Base-by-base conservation (phyloP, 2,329 filamentous ascomycete genomes). In the Coleophoma eucalyptorum region DNA sequence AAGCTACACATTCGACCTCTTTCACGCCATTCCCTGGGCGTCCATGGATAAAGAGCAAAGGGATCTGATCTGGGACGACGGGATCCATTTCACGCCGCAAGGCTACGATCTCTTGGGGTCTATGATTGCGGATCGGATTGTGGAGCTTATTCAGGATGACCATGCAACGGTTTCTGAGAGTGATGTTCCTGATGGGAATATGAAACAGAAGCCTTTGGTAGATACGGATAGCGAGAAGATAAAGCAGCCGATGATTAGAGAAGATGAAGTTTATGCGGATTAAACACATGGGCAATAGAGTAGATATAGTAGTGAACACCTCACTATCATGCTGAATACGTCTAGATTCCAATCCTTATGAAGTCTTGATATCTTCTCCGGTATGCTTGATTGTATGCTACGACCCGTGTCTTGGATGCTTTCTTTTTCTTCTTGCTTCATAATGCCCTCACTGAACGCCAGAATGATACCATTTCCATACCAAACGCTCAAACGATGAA, bases 81-180 rank as follows among this genome's bases (percentile, higher is more conserved):
- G 73, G 16, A 56, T 86, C 19, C 83, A 87, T 66, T 70, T 86
- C 10, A 79, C 76, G 0, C 65, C 70, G 0, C 72, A 69, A 6
- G 84, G 84, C 7, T 87, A 87, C 68, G 75, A 84, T 60, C 69
- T 79, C 58, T 80, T 87, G 72, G 84, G 83, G 2, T 70, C 74
- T 37, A 71, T 77, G 50, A 71, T 87, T 46, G 83, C 76, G 43
- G 71, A 76, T 20, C 72, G 68, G 31, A 64, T 87, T 10, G 68
- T 80, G 43, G 69, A 72, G 31, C 67, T 84, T 37, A 58, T 77
- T 35, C 26, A 26, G 26, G 26, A 8, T 26, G 10, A 8, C 6
- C 58, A 56, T 48, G 61, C 63, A 32, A 63, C 58, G 49, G 66
- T 55, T 12, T 37, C 31, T 32, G 13, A 13, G 5, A 18, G 35